Evolutionary conservation across 768 basidiomycete genomes (phyloP).

Genomic region (Trametes cubensis): DNA sequence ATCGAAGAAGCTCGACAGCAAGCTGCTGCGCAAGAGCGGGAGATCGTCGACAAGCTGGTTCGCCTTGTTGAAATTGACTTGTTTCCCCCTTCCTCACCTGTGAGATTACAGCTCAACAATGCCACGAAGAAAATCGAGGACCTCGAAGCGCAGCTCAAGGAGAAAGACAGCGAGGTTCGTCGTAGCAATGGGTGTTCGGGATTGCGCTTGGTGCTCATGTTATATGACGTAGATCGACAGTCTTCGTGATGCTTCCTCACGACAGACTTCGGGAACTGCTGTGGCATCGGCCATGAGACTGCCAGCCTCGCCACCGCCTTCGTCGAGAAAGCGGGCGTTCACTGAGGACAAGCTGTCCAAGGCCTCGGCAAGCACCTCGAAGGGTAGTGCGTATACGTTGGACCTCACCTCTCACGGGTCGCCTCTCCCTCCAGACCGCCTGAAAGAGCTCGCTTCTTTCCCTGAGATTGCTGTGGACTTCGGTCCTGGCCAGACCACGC

Average conservation of each 20-base stretch:
- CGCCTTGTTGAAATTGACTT: not conserved
- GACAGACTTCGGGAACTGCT: not conserved
- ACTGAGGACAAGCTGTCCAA: not conserved
- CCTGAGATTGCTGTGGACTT: slow-evolving; percentile 32
- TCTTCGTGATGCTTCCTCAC: not conserved
- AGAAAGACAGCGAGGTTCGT: slow-evolving; percentile 7
- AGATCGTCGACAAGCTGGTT: not conserved
- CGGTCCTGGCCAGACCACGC: slow-evolving; percentile 24
- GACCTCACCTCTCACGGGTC: slow-evolving; percentile 19
- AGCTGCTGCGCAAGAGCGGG: not conserved
- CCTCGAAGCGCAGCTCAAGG: slow-evolving; percentile 2
- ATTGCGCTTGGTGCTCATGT: not conserved
- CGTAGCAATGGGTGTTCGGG: too few species aligned
- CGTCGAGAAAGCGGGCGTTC: not conserved
- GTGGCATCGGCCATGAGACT: not conserved
- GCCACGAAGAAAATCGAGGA: slow-evolving; percentile 16
- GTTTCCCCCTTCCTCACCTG: not conserved
- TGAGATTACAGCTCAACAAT: slow-evolving; percentile 1
- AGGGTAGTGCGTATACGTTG: not conserved
- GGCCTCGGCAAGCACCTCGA: not conserved
- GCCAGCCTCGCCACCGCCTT: not conserved
- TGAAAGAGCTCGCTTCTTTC: slow-evolving; percentile 29
- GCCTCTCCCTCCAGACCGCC: slow-evolving; percentile 29
- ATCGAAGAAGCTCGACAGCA: not conserved
- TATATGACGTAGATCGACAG: not conserved